Percentiles rank a stretch among this genome's conserved stretches.
phyloP scores from a whole-genome alignment of 805 yeast species.

The Candida ortonii region DNA sequence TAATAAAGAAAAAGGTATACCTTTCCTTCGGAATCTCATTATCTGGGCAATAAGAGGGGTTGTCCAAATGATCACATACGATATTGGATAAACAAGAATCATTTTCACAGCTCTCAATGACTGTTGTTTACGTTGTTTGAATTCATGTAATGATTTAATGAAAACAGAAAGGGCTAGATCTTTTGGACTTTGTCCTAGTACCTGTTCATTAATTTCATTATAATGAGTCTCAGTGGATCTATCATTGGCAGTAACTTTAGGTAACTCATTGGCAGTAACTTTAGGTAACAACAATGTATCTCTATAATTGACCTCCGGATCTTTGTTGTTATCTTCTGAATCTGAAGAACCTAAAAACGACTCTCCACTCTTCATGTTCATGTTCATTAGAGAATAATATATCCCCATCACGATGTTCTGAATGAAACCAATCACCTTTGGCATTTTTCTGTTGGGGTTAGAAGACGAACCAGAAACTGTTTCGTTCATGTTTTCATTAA shows the following conservation, averaged over 20 bases:
- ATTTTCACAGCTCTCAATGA: slow-evolving; percentile 17
- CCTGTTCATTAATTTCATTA: no score
- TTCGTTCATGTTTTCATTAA: no score
- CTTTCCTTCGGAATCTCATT: slow-evolving; percentile 8
- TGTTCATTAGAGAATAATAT: slow-evolving; percentile 16
- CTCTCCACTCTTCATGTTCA: slow-evolving; percentile 7
- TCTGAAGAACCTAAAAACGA: slow-evolving; percentile 6
- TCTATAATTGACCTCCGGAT: background rate
- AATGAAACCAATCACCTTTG: no score
- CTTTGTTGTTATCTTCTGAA: background rate
- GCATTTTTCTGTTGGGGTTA: background rate
- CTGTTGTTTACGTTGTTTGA: slow-evolving; percentile 17
- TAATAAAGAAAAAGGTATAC: slow-evolving; percentile 9
- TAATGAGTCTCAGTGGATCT: no score
- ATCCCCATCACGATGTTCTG: slow-evolving; percentile 14
- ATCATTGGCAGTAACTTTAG: no score
- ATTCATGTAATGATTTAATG: slow-evolving; percentile 15
- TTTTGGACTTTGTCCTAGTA: slow-evolving; percentile 5
- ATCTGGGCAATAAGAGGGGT: slow-evolving; percentile 17
- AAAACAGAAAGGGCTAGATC: slow-evolving; percentile 13
- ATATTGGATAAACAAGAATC: slow-evolving; percentile 19
- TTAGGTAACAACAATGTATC: background rate
- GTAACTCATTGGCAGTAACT: no score
- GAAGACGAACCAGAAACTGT: no score
- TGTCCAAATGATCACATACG: slow-evolving; percentile 18